phyloP scores from a whole-genome alignment of 768 basidiomycete genomes.

The Lanmaoa pseudosensibilis region DNA sequence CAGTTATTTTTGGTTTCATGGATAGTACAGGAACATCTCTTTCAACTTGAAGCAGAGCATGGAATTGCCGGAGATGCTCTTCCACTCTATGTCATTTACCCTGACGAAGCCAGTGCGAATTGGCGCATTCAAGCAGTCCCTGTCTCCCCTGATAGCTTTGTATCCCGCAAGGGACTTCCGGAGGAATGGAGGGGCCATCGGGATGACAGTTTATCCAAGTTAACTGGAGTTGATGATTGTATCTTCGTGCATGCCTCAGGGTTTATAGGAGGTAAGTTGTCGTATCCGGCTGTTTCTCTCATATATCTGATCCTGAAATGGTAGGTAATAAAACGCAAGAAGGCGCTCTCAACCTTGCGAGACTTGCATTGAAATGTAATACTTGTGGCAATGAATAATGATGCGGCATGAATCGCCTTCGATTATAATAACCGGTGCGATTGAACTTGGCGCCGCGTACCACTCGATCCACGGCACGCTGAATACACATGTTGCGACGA shows the following conservation, averaged over 20 bases:
- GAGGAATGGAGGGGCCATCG: conserved; percentile 91
- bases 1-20: conserved; percentile 12
- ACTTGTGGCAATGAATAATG: conserved; percentile 17
- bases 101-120: conserved; percentile 69
- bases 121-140: conserved; percentile 97
- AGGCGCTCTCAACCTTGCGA: conserved; percentile 81
- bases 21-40: conserved; percentile 75
- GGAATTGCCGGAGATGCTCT: conserved; percentile 45
- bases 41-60: conserved; percentile 73
- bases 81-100: conserved; percentile 86
- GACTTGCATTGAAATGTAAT: conserved; percentile 52
- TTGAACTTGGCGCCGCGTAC: conserved; percentile 11
- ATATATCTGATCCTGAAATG: conserved; percentile 12
- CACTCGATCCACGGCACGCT: conserved; percentile 11
- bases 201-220: conserved; percentile 74
- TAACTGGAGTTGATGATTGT: conserved; percentile 75
- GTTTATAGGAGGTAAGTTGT: conserved; percentile 83
- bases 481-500: conserved; percentile 13
- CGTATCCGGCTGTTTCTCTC: background rate
- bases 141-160: conserved; percentile 76
- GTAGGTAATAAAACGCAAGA: conserved; percentile 87
- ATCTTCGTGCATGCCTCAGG: conserved; percentile 96
- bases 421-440: conserved; percentile 8
- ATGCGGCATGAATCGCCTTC: conserved; percentile 15
- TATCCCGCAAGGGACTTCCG: conserved; percentile 88